These are phyloP conservation scores for Neoscytalidium dimidiatum DNA, from an alignment of 2,329 filamentous ascomycete species.

Conservation along the genomic window DNA sequence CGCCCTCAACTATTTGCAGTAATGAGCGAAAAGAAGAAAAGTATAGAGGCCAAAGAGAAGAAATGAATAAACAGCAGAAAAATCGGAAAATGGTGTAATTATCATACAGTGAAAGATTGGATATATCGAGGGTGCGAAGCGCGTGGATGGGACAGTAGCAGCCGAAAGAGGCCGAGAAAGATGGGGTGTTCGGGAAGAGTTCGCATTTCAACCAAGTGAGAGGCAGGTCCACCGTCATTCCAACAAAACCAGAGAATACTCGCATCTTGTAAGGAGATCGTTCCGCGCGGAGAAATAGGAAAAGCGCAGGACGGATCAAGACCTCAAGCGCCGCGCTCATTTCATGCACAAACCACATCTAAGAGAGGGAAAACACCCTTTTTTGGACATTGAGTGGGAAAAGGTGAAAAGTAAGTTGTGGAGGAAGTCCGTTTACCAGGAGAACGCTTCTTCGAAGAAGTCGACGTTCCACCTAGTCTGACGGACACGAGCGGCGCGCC, in stretches of 20 bases:
- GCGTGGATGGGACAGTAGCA: not conserved
- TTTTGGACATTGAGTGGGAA: not conserved
- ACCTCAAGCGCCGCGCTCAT: constrained; percentile 14
- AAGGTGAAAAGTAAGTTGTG: not conserved
- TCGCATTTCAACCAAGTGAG: not conserved
- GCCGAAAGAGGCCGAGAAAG: not conserved
- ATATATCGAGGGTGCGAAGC: not conserved
- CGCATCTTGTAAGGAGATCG: not conserved
- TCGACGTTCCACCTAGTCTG: constrained; percentile 70
- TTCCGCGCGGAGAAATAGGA: not conserved
- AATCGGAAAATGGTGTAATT: not conserved
- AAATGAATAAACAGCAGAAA: not conserved
- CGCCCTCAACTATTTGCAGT: not conserved
- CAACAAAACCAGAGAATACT: not conserved
- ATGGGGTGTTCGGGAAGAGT: not conserved
- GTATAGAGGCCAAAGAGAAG: not conserved
- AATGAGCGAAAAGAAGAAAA: not conserved
- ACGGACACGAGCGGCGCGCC: constrained; percentile 64
- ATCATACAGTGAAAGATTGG: constrained; percentile 7
- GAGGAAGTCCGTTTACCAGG: constrained; percentile 48
- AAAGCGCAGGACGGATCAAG: not conserved
- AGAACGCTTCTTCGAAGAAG: constrained; percentile 79
- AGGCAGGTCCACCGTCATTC: not conserved
- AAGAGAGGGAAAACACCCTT: constrained; percentile 5
- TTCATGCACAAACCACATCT: constrained; percentile 3